Evolutionary conservation across 2,329 filamentous ascomycete species (phyloP).

Genomic region (Pestalotiopsis sp.): DNA sequence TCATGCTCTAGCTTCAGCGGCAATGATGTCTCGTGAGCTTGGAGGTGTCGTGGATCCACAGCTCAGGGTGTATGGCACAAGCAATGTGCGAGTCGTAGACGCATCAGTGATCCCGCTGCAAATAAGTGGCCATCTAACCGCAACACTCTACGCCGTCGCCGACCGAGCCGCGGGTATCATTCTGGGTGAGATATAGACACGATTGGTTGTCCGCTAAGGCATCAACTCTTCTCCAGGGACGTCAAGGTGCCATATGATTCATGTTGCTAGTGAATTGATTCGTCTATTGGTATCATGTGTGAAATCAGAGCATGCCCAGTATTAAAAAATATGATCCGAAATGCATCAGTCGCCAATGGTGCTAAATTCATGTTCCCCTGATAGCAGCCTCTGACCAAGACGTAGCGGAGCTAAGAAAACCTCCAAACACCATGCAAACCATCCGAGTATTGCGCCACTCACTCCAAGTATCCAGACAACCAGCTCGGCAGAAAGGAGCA

Average conservation of each 20-base stretch:
- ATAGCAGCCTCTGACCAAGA: conserved; percentile 10
- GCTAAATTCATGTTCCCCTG: background rate
- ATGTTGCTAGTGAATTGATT: background rate
- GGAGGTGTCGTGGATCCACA: conserved; percentile 51
- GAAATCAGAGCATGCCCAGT: background rate
- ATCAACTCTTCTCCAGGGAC: background rate
- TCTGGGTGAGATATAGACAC: conserved; percentile 15
- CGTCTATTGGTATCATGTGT: conserved; percentile 11
- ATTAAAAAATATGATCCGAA: conserved; percentile 7
- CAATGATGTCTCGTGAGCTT: conserved; percentile 52
- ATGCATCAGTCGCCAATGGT: background rate
- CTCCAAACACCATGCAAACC: conserved; percentile 24
- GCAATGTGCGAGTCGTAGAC: conserved; percentile 52
- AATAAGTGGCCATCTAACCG: conserved; percentile 51
- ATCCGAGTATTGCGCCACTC: conserved; percentile 19
- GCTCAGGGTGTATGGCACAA: conserved; percentile 53
- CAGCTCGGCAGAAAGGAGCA: conserved; percentile 22
- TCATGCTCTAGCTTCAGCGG: conserved; percentile 49
- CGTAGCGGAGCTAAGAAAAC: conserved; percentile 18
- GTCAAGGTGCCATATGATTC: background rate
- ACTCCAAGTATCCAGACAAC: conserved; percentile 20
- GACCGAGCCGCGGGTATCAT: conserved; percentile 45
- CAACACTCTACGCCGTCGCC: conserved; percentile 54
- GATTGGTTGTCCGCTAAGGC: background rate
- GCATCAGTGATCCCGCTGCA: conserved; percentile 52